Percentiles rank a stretch among this genome's conserved stretches.
Conservation (phyloP, 2,329 filamentous ascomycete species). For the Monosporascus sp. region DNA sequence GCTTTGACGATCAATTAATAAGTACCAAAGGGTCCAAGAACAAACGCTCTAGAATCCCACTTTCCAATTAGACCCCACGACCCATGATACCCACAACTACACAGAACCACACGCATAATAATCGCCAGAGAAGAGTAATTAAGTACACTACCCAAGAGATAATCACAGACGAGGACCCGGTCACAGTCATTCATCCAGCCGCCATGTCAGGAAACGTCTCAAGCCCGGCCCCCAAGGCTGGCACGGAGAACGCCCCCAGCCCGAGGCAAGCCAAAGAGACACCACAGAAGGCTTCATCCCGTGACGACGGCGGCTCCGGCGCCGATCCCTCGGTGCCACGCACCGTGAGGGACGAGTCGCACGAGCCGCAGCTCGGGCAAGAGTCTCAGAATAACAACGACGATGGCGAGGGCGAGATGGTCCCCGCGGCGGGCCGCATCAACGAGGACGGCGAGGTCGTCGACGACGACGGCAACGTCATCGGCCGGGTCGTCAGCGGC, state of each 20-base stretch:
- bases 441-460: slow-evolving; percentile 52
- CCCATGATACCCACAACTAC: slow-evolving; percentile 8
- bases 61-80: slow-evolving; percentile 8
- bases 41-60: background rate
- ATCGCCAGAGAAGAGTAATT: slow-evolving; percentile 9
- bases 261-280: background rate
- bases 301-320: background rate
- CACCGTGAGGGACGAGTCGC: slow-evolving; percentile 16
- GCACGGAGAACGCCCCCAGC: slow-evolving; percentile 8
- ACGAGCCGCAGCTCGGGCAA: no score
- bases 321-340: slow-evolving; percentile 18
- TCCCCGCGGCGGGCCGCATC: slow-evolving; percentile 34
- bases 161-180: slow-evolving; percentile 19
- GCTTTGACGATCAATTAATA: slow-evolving; percentile 11
- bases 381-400: background rate
- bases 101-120: slow-evolving; percentile 5
- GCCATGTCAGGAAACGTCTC: slow-evolving; percentile 22
- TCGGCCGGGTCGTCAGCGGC: slow-evolving; percentile 34
- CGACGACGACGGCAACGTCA: slow-evolving; percentile 46
- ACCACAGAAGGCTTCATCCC: background rate
- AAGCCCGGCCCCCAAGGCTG: slow-evolving; percentile 9
- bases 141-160: slow-evolving; percentile 14
- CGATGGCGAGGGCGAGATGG: slow-evolving; percentile 28
- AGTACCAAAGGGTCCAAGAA: slow-evolving; percentile 6
- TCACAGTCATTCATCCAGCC: slow-evolving; percentile 20